A percentile compares a stretch with the other conserved stretches of the same genome.
phyloP scores from a whole-genome alignment of 2,329 filamentous ascomycete genomes.

The Trichoderma sp. region DNA sequence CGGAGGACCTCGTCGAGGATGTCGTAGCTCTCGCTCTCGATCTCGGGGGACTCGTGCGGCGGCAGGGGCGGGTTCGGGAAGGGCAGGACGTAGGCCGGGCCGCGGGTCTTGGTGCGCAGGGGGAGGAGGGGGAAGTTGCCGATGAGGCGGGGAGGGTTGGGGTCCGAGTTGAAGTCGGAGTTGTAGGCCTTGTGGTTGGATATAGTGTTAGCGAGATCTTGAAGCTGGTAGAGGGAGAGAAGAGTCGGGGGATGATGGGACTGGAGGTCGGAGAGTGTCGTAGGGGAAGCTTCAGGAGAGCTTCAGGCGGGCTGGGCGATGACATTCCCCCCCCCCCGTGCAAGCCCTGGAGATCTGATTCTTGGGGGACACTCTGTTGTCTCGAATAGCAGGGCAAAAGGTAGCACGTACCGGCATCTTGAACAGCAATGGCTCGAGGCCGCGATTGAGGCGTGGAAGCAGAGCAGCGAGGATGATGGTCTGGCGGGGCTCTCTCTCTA shows the following conservation, averaged over 20 bases:
- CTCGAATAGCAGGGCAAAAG: conserved; percentile 28
- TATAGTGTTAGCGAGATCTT: conserved; percentile 24
- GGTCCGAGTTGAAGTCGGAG: conserved; percentile 90
- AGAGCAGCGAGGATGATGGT: conserved; percentile 27
- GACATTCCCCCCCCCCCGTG: background rate
- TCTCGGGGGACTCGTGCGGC: conserved; percentile 68
- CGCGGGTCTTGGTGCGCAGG: conserved; percentile 90
- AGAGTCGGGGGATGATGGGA: background rate
- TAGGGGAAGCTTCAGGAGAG: background rate
- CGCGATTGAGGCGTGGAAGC: conserved; percentile 28
- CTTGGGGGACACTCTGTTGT: background rate
- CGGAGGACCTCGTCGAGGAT: conserved; percentile 90
- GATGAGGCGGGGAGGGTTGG: conserved; percentile 61
- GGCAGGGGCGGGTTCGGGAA: conserved; percentile 59
- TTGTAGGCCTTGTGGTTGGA: conserved; percentile 97
- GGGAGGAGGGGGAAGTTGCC: conserved; percentile 96
- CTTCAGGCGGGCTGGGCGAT: background rate
- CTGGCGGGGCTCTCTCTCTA: conserved; percentile 29
- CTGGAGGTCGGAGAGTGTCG: background rate
- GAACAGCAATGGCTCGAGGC: conserved; percentile 37
- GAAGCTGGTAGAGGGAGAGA: background rate
- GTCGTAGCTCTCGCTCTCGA: conserved; percentile 92
- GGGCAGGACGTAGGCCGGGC: conserved; percentile 86
- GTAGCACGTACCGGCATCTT: conserved; percentile 51
- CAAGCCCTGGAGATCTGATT: background rate